phyloP scores from a whole-genome alignment of 176 grass and related monocot species.

The Elymus sibiricus region DNA sequence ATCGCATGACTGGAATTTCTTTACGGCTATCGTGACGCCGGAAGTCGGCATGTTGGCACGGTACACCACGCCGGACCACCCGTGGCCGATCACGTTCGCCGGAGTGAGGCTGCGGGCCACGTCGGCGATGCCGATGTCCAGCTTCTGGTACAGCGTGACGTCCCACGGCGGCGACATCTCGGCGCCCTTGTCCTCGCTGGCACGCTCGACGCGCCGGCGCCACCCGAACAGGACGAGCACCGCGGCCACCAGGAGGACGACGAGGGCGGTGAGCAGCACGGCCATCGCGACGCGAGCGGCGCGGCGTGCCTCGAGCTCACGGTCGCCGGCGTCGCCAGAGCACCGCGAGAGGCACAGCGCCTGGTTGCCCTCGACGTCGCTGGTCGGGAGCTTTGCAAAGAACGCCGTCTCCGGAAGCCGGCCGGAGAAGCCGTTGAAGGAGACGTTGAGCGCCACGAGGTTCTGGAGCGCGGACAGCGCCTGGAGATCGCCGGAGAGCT shows the following conservation, averaged over 20 bases:
- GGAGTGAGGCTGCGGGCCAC: constrained; percentile 55
- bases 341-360: constrained; percentile 71
- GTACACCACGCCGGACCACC: constrained; percentile 82
- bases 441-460: constrained; percentile 57
- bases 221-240: constrained; percentile 35
- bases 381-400: constrained; percentile 70
- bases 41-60: constrained; percentile 42
- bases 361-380: constrained; percentile 80
- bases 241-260: constrained; percentile 35
- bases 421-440: constrained; percentile 55
- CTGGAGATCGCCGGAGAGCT: constrained; percentile 52
- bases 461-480: constrained; percentile 44
- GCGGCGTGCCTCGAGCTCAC: constrained; percentile 28
- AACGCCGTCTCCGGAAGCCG: constrained; percentile 59
- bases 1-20: constrained; percentile 70
- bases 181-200: constrained; percentile 33
- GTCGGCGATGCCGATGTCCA: constrained; percentile 68
- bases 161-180: constrained; percentile 86
- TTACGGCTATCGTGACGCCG: constrained; percentile 56
- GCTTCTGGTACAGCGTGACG: constrained; percentile 88
- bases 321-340: constrained; percentile 24
- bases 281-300: constrained; percentile 47
- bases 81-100: constrained; percentile 58
- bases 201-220: constrained; percentile 2
- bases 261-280: constrained; percentile 62